phyloP scores from a whole-genome alignment of 2,329 filamentous ascomycete species.

The Dothideomycetidae sp. region DNA sequence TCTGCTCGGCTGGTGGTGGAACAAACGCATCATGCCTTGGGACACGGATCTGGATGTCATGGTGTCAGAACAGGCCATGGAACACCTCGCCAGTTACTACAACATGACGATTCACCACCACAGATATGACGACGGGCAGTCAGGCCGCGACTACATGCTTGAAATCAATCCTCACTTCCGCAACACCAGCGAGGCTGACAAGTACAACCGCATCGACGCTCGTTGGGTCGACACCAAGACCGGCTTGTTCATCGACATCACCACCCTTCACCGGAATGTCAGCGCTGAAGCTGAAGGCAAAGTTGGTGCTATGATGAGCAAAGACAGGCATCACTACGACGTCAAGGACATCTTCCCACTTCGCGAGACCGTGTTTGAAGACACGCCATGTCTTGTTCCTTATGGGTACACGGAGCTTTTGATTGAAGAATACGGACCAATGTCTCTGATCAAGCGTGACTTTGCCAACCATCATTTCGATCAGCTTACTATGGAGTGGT shows the following conservation, averaged over 20 bases:
- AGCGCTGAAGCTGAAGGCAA: slow-evolving; percentile 25
- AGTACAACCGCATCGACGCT: slow-evolving; percentile 43
- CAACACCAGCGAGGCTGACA: slow-evolving; percentile 32
- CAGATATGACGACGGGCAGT: slow-evolving; percentile 18
- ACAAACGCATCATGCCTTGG: slow-evolving; percentile 46
- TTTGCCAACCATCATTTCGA: slow-evolving; percentile 33
- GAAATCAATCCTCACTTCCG: slow-evolving; percentile 45
- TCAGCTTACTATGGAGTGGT: slow-evolving; percentile 19
- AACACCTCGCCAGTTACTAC: slow-evolving; percentile 44
- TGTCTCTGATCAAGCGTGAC: slow-evolving; percentile 32
- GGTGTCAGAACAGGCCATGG: slow-evolving; percentile 40
- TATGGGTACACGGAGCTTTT: slow-evolving; percentile 42
- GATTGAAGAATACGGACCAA: slow-evolving; percentile 39
- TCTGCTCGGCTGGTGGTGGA: slow-evolving; percentile 50
- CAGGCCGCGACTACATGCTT: slow-evolving; percentile 34
- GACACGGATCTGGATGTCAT: slow-evolving; percentile 48
- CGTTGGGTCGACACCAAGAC: slow-evolving; percentile 47
- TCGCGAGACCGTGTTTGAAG: slow-evolving; percentile 40
- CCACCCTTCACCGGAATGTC: slow-evolving; percentile 37
- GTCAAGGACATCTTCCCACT: slow-evolving; percentile 44
- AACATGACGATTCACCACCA: slow-evolving; percentile 46
- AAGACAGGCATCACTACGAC: slow-evolving; percentile 42
- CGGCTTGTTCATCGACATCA: slow-evolving; percentile 49
- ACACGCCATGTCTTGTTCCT: slow-evolving; percentile 39
- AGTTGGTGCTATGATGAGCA: slow-evolving; percentile 37